phyloP scores from a whole-genome alignment of 1,284 basidiomycete genomes.

The Xerocomus cyaneibrunnescens region DNA sequence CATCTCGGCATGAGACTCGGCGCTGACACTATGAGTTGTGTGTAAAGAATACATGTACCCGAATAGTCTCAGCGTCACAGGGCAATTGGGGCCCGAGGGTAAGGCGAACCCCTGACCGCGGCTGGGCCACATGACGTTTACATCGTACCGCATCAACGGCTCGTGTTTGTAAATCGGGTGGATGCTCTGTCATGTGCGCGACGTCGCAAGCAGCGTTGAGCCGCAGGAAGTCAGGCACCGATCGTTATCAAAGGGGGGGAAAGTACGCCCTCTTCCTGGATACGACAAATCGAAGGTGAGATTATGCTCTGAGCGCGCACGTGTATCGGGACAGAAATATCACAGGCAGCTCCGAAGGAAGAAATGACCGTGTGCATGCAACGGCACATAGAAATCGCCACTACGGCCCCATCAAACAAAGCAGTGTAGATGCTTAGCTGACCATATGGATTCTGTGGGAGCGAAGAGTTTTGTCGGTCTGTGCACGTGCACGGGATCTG shows the following conservation, averaged over 20 bases:
- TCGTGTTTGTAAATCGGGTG: not conserved
- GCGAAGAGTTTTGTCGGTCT: not conserved
- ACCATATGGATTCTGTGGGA: no score
- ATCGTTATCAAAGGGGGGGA: not conserved
- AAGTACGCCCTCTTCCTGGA: not conserved
- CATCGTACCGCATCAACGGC: not conserved
- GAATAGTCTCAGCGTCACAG: not conserved
- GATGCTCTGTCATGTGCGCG: not conserved
- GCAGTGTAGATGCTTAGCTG: not conserved
- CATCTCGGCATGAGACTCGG: slow-evolving; percentile 2
- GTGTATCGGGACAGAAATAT: no score
- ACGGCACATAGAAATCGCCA: not conserved
- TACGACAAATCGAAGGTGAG: no score
- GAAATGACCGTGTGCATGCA: not conserved
- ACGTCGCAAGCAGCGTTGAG: not conserved
- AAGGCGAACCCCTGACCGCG: not conserved
- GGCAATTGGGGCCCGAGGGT: slow-evolving; percentile 8
- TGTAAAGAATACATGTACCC: no score
- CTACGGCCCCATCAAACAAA: not conserved
- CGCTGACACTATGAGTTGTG: no score
- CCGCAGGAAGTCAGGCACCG: slow-evolving; percentile 6
- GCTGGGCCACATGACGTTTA: not conserved
- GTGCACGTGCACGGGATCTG: not conserved
- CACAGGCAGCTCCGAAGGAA: not conserved
- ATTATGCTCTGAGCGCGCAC: not conserved